phyloP scores from a whole-genome alignment of 225 moss, liverwort and hornwort species.

The Pleurozium schreberi region DNA sequence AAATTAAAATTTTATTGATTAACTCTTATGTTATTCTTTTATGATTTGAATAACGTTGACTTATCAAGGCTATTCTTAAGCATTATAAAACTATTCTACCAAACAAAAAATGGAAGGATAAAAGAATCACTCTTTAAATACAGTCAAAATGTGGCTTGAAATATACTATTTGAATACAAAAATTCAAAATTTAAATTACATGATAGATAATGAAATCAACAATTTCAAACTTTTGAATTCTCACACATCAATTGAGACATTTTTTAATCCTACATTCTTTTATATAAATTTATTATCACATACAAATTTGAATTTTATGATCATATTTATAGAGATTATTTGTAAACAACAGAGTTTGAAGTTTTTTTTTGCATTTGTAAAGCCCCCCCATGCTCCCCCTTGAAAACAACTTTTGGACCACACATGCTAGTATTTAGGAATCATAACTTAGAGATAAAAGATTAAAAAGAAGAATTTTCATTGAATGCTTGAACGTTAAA shows the following conservation, averaged over 20 bases:
- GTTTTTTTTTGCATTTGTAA: too few species aligned
- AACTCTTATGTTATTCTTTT: accelerated
- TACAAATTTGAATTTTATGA: not conserved
- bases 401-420: not conserved
- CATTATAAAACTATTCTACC: accelerated
- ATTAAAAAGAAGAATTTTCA: not conserved
- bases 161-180: not conserved
- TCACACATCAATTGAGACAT: too few species aligned
- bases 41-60: not conserved
- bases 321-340: not conserved
- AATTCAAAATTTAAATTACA: not conserved
- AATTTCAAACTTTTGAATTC: not conserved
- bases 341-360: not conserved
- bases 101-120: not conserved
- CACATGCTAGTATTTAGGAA: not conserved
- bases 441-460: not conserved
- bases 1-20: accelerated
- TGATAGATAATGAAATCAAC: not conserved
- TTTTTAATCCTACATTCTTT: too few species aligned
- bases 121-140: not conserved
- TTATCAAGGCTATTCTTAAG: not conserved
- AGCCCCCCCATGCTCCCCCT: too few species aligned
- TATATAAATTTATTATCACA: not conserved
- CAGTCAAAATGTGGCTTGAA: accelerated
- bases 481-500: too few species aligned